phyloP scores from a whole-genome alignment of 345 rosid genomes.

The Gossypium herbaceum region DNA sequence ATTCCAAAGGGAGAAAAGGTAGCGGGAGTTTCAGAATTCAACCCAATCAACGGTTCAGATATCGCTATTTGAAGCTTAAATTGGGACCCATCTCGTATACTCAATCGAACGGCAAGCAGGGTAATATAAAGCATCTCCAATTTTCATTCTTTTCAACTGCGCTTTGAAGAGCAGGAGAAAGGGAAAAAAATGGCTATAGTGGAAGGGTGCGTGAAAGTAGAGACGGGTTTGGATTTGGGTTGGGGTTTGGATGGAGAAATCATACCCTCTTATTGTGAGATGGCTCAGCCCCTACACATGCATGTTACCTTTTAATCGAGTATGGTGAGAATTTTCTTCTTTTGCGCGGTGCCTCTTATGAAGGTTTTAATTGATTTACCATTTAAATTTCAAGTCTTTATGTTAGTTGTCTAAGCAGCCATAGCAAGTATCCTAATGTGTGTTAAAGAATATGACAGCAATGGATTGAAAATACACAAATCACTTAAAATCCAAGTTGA shows the following conservation, averaged over 20 bases:
- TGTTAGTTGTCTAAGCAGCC: too few species aligned
- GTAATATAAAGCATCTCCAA: background rate
- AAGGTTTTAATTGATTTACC: too few species aligned
- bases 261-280: slow-evolving; percentile 36
- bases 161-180: slow-evolving; percentile 38
- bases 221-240: slow-evolving; percentile 74
- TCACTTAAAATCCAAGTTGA: too few species aligned
- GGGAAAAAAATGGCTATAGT: slow-evolving; percentile 67
- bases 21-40: background rate
- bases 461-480: too few species aligned
- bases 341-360: too few species aligned
- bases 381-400: too few species aligned
- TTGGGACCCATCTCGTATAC: background rate
- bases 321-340: too few species aligned
- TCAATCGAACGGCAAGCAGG: background rate
- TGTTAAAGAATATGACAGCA: too few species aligned
- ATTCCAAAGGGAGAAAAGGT: background rate
- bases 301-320: too few species aligned
- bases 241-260: slow-evolving; percentile 49
- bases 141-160: background rate
- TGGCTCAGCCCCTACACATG: slow-evolving; percentile 34
- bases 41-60: background rate
- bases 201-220: slow-evolving; percentile 52
- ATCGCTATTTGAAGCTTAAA: background rate
- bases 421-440: too few species aligned